phyloP scores from a whole-genome alignment of 192 early-diverging fungal species.

The Chytriomyces sp. region DNA sequence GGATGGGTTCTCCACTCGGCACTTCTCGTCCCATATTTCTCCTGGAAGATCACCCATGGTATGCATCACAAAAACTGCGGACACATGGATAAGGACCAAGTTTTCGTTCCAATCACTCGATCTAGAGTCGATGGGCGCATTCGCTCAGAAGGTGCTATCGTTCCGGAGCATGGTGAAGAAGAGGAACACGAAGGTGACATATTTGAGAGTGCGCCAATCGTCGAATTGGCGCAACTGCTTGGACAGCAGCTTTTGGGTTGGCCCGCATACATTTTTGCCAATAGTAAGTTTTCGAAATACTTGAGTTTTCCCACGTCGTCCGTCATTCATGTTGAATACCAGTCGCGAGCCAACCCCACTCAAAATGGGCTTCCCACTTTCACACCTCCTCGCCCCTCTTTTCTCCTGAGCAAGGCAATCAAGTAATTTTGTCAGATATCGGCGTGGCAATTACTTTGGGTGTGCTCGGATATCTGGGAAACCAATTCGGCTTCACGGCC shows the following conservation, averaged over 20 bases:
- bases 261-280: conserved; percentile 83
- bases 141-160: conserved; percentile 12
- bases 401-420: conserved; percentile 67
- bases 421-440: conserved; percentile 75
- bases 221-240: conserved; percentile 63
- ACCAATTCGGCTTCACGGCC: conserved; percentile 56
- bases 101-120: conserved; percentile 87
- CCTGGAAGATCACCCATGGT: conserved; percentile 86
- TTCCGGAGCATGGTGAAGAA: conserved; percentile 51
- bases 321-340: neutral
- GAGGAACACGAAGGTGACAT: conserved; percentile 49
- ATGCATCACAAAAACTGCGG: conserved; percentile 92
- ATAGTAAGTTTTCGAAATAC: conserved; percentile 39
- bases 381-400: conserved; percentile 80
- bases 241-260: conserved; percentile 81
- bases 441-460: conserved; percentile 62
- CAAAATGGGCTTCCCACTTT: conserved; percentile 80
- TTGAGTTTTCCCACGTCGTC: neutral
- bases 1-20: conserved; percentile 88
- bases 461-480: conserved; percentile 53
- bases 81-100: conserved; percentile 90
- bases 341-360: conserved; percentile 75
- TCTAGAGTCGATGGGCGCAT: conserved; percentile 40
- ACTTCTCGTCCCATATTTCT: conserved; percentile 88
- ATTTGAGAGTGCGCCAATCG: conserved; percentile 76